phyloP scores from a whole-genome alignment of 2,329 filamentous ascomycete species.

The Bipolaris bicolor region DNA sequence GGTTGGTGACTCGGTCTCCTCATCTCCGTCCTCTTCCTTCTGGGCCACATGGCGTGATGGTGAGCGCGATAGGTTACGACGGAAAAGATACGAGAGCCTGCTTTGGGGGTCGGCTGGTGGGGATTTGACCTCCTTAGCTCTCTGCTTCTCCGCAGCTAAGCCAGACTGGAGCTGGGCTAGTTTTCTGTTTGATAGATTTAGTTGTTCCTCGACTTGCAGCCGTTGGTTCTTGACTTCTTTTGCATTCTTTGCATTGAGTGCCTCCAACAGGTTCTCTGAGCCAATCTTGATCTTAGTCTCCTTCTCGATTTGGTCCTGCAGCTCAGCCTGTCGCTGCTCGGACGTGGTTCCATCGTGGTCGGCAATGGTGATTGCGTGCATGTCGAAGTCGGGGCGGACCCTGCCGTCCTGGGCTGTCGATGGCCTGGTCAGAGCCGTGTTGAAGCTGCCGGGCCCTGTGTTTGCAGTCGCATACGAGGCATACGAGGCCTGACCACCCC shows the following conservation, averaged over 20 bases:
- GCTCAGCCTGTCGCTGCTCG: conserved; percentile 75
- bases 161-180: conserved; percentile 65
- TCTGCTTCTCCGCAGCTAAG: conserved; percentile 65
- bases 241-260: conserved; percentile 89
- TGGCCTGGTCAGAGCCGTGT: conserved; percentile 76
- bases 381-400: conserved; percentile 62
- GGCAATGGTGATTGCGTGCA: conserved; percentile 59
- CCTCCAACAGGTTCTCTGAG: conserved; percentile 96
- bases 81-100: conserved; percentile 64
- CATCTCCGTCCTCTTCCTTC: conserved; percentile 69
- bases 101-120: conserved; percentile 55
- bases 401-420: conserved; percentile 69
- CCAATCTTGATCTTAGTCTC: conserved; percentile 98
- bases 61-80: conserved; percentile 61
- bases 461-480: conserved; percentile 71
- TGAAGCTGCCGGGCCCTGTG: conserved; percentile 79
- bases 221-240: conserved; percentile 83
- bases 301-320: conserved; percentile 87
- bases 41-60: conserved; percentile 54
- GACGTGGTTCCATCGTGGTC: conserved; percentile 66
- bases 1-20: conserved; percentile 81
- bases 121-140: conserved; percentile 60
- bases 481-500: conserved; percentile 66
- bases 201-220: conserved; percentile 72
- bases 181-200: conserved; percentile 83